Percentiles rank a stretch among this genome's conserved stretches.
These are phyloP conservation scores for Colletotrichum lindemuthianum DNA, from an alignment of 2,329 filamentous ascomycete species.

Conservation along the genomic window DNA sequence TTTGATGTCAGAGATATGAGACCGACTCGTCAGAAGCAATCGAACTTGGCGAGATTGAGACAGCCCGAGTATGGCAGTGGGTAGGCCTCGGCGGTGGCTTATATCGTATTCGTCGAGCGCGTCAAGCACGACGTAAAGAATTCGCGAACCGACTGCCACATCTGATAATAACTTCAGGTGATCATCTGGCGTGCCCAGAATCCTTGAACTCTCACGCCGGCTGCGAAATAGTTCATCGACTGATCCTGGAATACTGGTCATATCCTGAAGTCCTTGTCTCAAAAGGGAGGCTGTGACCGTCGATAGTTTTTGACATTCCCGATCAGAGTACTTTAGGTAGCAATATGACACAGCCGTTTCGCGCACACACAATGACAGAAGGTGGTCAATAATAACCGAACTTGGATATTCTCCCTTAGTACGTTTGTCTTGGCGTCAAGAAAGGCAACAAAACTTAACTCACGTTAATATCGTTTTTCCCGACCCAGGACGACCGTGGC, in stretches of 20 bases:
- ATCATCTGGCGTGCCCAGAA: not conserved
- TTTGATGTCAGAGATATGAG: not conserved
- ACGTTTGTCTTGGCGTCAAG: not conserved
- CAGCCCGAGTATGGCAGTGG: not conserved
- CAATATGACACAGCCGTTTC: not conserved
- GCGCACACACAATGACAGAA: not conserved
- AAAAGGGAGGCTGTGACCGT: not conserved
- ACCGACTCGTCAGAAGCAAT: not conserved
- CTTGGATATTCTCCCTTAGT: not conserved
- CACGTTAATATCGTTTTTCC: not conserved
- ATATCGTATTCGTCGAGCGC: not conserved
- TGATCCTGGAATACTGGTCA: not conserved
- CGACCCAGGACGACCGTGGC: not conserved
- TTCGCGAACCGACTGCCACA: not conserved
- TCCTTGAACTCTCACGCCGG: not conserved
- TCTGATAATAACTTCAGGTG: not conserved
- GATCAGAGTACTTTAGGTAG: not conserved
- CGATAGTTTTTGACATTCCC: not conserved
- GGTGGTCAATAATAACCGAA: not conserved
- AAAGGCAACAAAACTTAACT: not conserved
- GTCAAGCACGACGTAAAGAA: not conserved
- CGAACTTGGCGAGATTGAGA: not conserved
- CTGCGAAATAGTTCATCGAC: not conserved
- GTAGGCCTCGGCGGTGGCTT: not conserved
- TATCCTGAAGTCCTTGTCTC: not conserved